Evolutionary conservation across 2,329 filamentous ascomycete genomes (phyloP).

Genomic region (Teratosphaeria viscida): DNA sequence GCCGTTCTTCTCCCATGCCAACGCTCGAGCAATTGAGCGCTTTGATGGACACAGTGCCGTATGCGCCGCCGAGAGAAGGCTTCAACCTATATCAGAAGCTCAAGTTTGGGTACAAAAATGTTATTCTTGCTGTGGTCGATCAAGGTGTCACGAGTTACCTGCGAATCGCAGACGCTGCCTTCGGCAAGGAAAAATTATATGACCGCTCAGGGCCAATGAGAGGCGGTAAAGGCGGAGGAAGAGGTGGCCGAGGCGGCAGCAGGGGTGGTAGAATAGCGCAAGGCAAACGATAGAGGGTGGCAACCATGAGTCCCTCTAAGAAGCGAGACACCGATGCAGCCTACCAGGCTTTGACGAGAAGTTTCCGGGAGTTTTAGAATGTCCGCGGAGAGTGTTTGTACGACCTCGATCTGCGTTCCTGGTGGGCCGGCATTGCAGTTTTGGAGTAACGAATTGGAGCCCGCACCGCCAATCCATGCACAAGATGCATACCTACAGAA

Average conservation of each 20-base stretch:
- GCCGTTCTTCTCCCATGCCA: conserved; percentile 60
- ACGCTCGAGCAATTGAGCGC: conserved; percentile 59
- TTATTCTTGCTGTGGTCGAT: conserved; percentile 80
- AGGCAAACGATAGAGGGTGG: not conserved
- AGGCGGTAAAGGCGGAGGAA: conserved; percentile 25
- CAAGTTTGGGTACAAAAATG: conserved; percentile 74
- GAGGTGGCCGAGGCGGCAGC: conserved; percentile 30
- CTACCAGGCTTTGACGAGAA: not conserved
- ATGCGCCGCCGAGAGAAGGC: conserved; percentile 45
- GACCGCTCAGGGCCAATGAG: conserved; percentile 35
- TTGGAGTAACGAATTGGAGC: not conserved
- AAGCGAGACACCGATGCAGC: not conserved
- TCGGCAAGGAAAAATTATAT: conserved; percentile 60
- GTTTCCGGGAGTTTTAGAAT: not conserved
- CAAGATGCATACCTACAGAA: not conserved
- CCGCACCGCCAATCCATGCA: not conserved
- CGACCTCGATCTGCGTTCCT: not conserved
- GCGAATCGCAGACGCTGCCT: conserved; percentile 67
- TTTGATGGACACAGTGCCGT: conserved; percentile 64
- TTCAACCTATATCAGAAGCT: conserved; percentile 60
- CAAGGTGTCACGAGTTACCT: conserved; percentile 83
- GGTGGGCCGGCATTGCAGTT: not conserved
- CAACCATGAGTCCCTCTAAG: not conserved
- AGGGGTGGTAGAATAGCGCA: conserved; percentile 5
- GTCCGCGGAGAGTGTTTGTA: not conserved